Conservation (phyloP, 768 basidiomycete genomes). For the Megacollybia marginata region DNA sequence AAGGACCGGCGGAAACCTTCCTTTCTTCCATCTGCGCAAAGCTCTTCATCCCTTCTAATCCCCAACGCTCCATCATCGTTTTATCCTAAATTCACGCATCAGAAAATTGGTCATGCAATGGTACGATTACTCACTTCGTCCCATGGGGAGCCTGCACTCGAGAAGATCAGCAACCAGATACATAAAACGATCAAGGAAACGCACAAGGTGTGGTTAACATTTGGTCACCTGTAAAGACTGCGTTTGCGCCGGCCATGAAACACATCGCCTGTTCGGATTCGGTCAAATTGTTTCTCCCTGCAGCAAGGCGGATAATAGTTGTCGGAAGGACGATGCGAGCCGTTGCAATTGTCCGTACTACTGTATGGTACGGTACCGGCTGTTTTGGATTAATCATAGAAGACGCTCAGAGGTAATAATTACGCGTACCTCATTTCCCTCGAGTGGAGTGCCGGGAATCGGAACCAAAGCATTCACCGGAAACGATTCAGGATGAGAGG, state of each 20-base stretch:
- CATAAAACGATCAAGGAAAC: conserved; percentile 20
- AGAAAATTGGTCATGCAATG: conserved; percentile 5
- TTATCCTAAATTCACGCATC: conserved; percentile 55
- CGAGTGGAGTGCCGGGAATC: conserved; percentile 90
- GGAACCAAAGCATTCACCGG: conserved; percentile 97
- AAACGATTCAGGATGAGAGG: conserved; percentile 97
- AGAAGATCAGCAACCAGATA: conserved; percentile 1
- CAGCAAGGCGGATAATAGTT: conserved; percentile 93
- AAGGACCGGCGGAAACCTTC: conserved; percentile 19
- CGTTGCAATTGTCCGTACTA: conserved; percentile 92
- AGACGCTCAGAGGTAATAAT: not conserved
- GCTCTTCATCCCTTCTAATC: conserved; percentile 83
- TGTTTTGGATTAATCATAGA: conserved; percentile 23
- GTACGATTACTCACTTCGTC: conserved; percentile 55
- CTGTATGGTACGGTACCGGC: conserved; percentile 75
- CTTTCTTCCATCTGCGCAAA: conserved; percentile 68
- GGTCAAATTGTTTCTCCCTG: conserved; percentile 80
- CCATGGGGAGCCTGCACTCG: conserved; percentile 74
- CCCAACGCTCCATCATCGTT: conserved; percentile 90
- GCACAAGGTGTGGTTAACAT: conserved; percentile 96
- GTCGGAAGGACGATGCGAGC: conserved; percentile 86
- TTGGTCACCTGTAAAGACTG: conserved; percentile 95
- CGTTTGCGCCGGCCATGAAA: conserved; percentile 98
- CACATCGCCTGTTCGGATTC: conserved; percentile 97
- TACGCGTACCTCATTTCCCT: conserved; percentile 69